Percentiles rank a stretch among this genome's conserved stretches.
These are phyloP conservation scores for Leccinum incarnatum DNA, from an alignment of 768 basidiomycete species.

Conservation along the genomic window DNA sequence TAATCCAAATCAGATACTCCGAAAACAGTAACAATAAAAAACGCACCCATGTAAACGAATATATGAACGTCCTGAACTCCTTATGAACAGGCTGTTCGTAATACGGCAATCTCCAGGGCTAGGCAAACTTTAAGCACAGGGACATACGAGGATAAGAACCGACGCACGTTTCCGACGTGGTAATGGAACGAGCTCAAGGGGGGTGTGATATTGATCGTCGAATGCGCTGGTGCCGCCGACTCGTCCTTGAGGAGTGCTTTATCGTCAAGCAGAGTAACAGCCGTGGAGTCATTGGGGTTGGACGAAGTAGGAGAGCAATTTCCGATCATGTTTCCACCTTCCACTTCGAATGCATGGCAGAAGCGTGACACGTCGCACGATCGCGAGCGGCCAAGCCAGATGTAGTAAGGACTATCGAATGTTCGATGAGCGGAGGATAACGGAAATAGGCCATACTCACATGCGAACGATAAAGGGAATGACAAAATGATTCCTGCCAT, in stretches of 20 bases:
- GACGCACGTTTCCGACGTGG: constrained; percentile 46
- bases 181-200: constrained; percentile 66
- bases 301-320: constrained; percentile 43
- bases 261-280: constrained; percentile 41
- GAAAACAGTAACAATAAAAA: not conserved
- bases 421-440: not conserved
- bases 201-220: constrained; percentile 48
- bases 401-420: constrained; percentile 57
- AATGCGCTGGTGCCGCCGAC: constrained; percentile 17
- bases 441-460: constrained; percentile 28
- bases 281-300: constrained; percentile 34
- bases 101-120: constrained; percentile 70
- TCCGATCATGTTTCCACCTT: constrained; percentile 58
- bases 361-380: constrained; percentile 54
- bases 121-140: constrained; percentile 5
- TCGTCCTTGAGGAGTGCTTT: constrained; percentile 33
- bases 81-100: constrained; percentile 67
- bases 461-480: constrained; percentile 67
- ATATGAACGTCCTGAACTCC: constrained; percentile 61
- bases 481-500: constrained; percentile 69
- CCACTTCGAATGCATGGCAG: constrained; percentile 59
- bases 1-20: constrained; percentile 2
- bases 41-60: constrained; percentile 59
- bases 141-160: not conserved
- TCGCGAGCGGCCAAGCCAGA: constrained; percentile 72